Evolutionary conservation across 345 rosid species (phyloP).

Genomic region (Arabis hirsuta): DNA sequence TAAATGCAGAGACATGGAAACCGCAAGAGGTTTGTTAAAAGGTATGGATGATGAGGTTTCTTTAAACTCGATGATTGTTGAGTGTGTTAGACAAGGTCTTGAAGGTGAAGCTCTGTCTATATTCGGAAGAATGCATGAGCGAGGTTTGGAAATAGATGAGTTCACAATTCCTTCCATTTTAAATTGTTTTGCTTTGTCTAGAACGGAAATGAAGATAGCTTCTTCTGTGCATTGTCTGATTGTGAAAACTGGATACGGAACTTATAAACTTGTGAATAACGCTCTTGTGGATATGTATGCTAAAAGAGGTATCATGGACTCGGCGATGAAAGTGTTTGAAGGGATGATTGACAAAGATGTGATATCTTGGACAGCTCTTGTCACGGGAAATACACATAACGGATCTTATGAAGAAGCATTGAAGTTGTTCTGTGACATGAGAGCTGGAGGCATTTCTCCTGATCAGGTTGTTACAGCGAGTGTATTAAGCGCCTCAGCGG

Average conservation of each 20-base stretch:
- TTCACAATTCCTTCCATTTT: slow-evolving; percentile 73
- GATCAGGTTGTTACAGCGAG: slow-evolving; percentile 72
- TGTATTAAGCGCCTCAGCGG: slow-evolving; percentile 73
- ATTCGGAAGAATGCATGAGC: slow-evolving; percentile 65
- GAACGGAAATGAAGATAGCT: slow-evolving; percentile 50
- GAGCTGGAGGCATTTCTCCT: slow-evolving; percentile 53
- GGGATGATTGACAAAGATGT: slow-evolving; percentile 71
- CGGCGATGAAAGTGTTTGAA: slow-evolving; percentile 64
- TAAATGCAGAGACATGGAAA: slow-evolving; percentile 66
- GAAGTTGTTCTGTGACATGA: slow-evolving; percentile 68
- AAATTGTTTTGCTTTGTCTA: slow-evolving; percentile 67
- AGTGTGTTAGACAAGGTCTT: slow-evolving; percentile 69
- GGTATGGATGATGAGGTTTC: slow-evolving; percentile 67
- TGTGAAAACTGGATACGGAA: slow-evolving; percentile 71
- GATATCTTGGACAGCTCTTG: slow-evolving; percentile 89
- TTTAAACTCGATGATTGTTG: slow-evolving; percentile 86
- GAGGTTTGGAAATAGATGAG: slow-evolving; percentile 61
- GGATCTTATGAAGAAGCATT: slow-evolving; percentile 66
- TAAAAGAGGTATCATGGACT: slow-evolving; percentile 62
- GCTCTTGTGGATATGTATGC: slow-evolving; percentile 93
- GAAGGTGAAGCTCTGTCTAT: slow-evolving; percentile 62
- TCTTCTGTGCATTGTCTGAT: slow-evolving; percentile 71
- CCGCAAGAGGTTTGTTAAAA: slow-evolving; percentile 58
- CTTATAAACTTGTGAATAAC: slow-evolving; percentile 66
- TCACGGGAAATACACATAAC: slow-evolving; percentile 74